Base-by-base conservation (phyloP, 352 stramenopile genomes). In the Pythium vanterpoolii region DNA sequence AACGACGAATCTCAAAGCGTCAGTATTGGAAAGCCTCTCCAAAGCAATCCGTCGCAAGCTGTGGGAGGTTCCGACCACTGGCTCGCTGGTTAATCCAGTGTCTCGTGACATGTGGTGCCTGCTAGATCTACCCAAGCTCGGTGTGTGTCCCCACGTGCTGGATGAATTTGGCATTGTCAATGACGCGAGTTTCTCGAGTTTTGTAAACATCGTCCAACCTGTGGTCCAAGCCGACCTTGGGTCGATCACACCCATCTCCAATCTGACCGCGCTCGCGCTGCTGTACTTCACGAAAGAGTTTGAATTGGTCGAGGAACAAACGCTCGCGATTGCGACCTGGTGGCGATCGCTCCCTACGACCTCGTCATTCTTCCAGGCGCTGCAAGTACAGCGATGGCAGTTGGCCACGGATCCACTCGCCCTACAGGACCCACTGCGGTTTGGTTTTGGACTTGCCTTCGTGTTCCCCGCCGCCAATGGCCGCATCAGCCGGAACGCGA, bases 51-150 rank as follows among this genome's bases (percentile, higher is more conserved):
- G 80, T 11, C 59, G 62, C 19, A 73, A 64, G n/a, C 36, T 90
- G 2, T 90, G 79, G 79, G 62, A 76, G 54, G 57, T 76, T 8
- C 31, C 21, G 1, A 67, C 48, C 0, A 34, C 52, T 5, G 79
- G 76, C 0, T 85, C 79, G 31, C 42, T 90, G 0, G 8, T 86
- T 6, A 75, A 90, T 14, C 79, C 79, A 19, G 43, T 49, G 19
- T 73, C 67, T 11, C 56, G 62, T 3, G 66, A 83, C 0, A 26
- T 83, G 3, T 90, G 79, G 79, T 90, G 79, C 36, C 45, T 69
- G 16, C 50, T 86, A 19, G 34, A 51, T 4, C n/a, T 53, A 44
- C 64, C 19, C 5, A 61, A 18, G 8, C 40, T 50, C 26, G 50
- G 33, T 19, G 26, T 34, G 51, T 78, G 36, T 76, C 70, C 39